Conservation (phyloP, 2,329 filamentous ascomycete genomes). For the Cadophora gregata region DNA sequence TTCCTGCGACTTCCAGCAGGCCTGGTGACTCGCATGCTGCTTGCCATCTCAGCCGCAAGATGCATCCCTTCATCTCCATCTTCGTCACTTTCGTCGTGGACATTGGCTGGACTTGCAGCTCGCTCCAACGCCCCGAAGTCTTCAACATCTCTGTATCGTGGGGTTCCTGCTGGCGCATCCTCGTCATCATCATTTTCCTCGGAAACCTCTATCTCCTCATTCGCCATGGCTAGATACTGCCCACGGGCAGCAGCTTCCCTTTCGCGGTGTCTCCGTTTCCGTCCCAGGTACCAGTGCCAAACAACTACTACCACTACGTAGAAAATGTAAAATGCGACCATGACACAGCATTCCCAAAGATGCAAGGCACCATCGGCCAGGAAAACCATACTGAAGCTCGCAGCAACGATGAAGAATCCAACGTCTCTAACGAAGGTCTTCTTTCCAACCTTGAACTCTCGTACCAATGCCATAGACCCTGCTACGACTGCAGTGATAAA, state of each 20-base stretch:
- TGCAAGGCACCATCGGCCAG: conserved; percentile 83
- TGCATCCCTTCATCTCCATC: conserved; percentile 65
- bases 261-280: conserved; percentile 63
- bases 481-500: conserved; percentile 98
- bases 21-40: conserved; percentile 88
- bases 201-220: conserved; percentile 58
- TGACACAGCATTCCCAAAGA: conserved; percentile 86
- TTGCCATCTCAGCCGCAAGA: conserved; percentile 82
- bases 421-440: conserved; percentile 93
- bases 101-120: conserved; percentile 44
- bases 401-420: conserved; percentile 86
- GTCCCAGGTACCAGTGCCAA: conserved; percentile 87
- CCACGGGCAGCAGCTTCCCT: conserved; percentile 75
- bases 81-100: conserved; percentile 50
- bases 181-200: conserved; percentile 69
- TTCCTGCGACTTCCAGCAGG: conserved; percentile 69
- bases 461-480: conserved; percentile 95
- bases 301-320: conserved; percentile 88
- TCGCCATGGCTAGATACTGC: conserved; percentile 69
- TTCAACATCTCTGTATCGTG: conserved; percentile 39
- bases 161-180: conserved; percentile 49
- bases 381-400: conserved; percentile 86
- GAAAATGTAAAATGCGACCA: conserved; percentile 90
- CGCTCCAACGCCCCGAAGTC: conserved; percentile 43
- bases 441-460: conserved; percentile 88